Evolutionary conservation across 192 early-diverging fungal genomes (phyloP).

Genomic region (Oehlia diaphana): DNA sequence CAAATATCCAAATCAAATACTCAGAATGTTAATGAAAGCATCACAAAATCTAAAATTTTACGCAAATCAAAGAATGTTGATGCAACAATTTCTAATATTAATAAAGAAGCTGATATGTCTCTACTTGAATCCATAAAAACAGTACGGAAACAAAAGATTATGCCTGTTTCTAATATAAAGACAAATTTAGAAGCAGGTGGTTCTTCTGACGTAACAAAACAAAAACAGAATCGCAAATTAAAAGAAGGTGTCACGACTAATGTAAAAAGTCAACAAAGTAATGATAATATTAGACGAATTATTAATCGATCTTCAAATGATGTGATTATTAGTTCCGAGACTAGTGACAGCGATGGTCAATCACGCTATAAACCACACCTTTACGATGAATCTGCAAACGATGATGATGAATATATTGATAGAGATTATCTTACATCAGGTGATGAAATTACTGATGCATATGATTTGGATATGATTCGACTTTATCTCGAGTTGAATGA

Average conservation of each 20-base stretch:
- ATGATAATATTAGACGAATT: neutral
- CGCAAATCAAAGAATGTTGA: neutral
- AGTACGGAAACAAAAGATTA: neutral
- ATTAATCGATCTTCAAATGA: neutral
- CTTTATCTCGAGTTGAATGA: neutral
- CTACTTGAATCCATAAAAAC: neutral
- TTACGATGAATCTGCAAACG: neutral
- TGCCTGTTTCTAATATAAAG: neutral
- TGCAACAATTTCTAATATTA: neutral
- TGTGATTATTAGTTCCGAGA: neutral
- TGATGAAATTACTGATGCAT: constrained; percentile 9
- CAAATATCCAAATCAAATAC: neutral
- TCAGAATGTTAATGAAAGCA: neutral
- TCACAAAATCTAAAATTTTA: neutral
- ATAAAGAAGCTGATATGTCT: constrained; percentile 4
- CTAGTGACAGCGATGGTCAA: neutral
- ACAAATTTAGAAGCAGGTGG: neutral
- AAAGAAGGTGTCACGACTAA: neutral
- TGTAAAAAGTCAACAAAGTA: neutral
- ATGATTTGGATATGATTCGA: constrained; percentile 2
- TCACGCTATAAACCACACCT: no score
- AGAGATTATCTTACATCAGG: constrained; percentile 3
- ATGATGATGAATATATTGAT: neutral
- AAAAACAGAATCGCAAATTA: neutral
- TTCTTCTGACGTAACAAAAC: neutral